These are phyloP conservation scores for Clonostachys rosea DNA, from an alignment of 2,329 filamentous ascomycete genomes.

Conservation along the genomic window DNA sequence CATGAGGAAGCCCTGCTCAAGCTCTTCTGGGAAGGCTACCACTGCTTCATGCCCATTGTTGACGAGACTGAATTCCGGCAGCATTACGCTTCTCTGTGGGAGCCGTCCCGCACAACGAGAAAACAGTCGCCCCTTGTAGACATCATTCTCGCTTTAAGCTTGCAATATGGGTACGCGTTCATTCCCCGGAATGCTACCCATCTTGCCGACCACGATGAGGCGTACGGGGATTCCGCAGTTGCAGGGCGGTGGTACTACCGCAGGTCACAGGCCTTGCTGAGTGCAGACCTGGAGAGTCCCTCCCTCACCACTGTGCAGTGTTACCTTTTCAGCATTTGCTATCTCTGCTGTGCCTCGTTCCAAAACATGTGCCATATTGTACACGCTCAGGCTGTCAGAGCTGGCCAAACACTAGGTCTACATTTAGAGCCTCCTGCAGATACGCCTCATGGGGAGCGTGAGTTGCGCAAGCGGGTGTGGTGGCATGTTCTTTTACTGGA, in stretches of 20 bases:
- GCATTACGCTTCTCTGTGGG: slow-evolving; percentile 6
- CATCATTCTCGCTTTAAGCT: slow-evolving; percentile 44
- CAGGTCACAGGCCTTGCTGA: slow-evolving; percentile 35
- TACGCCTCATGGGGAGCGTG: slow-evolving; percentile 24
- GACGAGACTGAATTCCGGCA: slow-evolving; percentile 4
- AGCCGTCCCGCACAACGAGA: slow-evolving; percentile 11
- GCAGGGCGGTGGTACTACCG: slow-evolving; percentile 41
- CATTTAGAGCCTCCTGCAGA: slow-evolving; percentile 35
- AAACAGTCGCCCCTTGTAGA: slow-evolving; percentile 44
- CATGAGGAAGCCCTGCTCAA: slow-evolving; percentile 40
- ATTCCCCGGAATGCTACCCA: slow-evolving; percentile 10
- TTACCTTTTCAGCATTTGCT: slow-evolving; percentile 36
- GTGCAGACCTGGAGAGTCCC: slow-evolving; percentile 38
- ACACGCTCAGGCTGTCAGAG: slow-evolving; percentile 32
- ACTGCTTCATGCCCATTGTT: slow-evolving; percentile 3
- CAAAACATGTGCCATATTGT: slow-evolving; percentile 40
- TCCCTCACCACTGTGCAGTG: slow-evolving; percentile 42
- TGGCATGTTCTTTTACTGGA: slow-evolving; percentile 47
- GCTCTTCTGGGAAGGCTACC: slow-evolving; percentile 5
- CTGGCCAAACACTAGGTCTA: slow-evolving; percentile 40
- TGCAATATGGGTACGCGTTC: slow-evolving; percentile 35
- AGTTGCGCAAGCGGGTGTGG: slow-evolving; percentile 46
- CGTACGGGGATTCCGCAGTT: slow-evolving; percentile 27
- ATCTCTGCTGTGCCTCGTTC: slow-evolving; percentile 40
- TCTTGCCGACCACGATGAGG: background rate